Conservation (phyloP, 495 filamentous ascomycete species). For the Penicillium canescens region DNA sequence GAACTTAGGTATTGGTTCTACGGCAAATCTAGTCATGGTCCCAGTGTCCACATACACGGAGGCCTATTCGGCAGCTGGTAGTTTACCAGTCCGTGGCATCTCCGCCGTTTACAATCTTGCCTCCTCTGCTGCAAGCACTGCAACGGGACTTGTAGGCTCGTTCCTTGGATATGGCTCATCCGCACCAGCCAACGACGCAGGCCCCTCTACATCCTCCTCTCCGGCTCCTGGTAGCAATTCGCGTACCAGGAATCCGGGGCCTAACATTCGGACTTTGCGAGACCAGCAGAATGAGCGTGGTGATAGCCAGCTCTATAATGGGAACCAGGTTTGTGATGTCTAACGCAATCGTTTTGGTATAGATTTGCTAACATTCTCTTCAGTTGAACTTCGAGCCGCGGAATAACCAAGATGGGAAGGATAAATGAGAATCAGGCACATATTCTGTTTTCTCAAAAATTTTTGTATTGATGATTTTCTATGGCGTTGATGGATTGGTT, state of each 20-base stretch:
- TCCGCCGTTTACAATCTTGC: constrained; percentile 46
- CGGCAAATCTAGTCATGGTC: constrained; percentile 79
- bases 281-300: constrained; percentile 53
- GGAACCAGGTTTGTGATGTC: constrained; percentile 70
- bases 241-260: constrained; percentile 22
- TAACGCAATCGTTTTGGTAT: not conserved
- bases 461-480: not conserved
- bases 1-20: constrained; percentile 70
- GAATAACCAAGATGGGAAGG: constrained; percentile 54
- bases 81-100: constrained; percentile 44
- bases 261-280: constrained; percentile 56
- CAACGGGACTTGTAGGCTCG: constrained; percentile 54
- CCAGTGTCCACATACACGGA: constrained; percentile 61
- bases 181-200: constrained; percentile 11
- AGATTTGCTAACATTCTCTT: constrained; percentile 1
- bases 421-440: constrained; percentile 9
- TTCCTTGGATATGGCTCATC: constrained; percentile 53
- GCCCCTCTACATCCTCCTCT: constrained; percentile 11
- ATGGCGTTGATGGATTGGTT: not conserved
- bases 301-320: constrained; percentile 78
- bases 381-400: constrained; percentile 78
- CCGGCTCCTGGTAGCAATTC: constrained; percentile 8
- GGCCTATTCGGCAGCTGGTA: constrained; percentile 54
- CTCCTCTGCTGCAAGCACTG: constrained; percentile 40
- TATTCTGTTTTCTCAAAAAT: not conserved